Evolutionary conservation across 2,329 filamentous ascomycete species (phyloP).

Genomic region (Podosphaera fusca): DNA sequence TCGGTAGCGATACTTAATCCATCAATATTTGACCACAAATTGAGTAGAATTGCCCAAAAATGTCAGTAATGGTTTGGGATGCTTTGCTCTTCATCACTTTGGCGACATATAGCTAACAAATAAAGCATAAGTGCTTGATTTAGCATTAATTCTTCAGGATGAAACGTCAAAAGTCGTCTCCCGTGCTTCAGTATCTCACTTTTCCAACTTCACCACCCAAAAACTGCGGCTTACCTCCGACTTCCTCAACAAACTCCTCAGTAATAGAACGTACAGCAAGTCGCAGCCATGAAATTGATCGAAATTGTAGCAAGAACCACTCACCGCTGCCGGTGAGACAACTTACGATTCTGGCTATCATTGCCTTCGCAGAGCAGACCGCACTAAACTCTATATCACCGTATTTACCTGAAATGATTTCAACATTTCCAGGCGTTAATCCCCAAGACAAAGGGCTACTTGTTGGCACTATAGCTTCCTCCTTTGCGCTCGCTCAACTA

Average conservation of each 20-base stretch:
- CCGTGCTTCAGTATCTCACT: conserved; percentile 50
- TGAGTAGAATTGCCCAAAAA: too few species aligned
- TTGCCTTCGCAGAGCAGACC: conserved; percentile 84
- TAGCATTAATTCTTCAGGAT: conserved; percentile 2
- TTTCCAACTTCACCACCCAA: conserved; percentile 56
- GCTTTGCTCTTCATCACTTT: too few species aligned
- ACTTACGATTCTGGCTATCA: conserved; percentile 62
- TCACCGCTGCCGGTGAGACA: conserved; percentile 62
- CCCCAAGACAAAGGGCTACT: conserved; percentile 55
- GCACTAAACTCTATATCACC: conserved; percentile 91
- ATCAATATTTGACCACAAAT: too few species aligned
- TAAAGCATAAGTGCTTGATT: too few species aligned
- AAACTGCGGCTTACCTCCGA: conserved; percentile 26
- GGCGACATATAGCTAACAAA: too few species aligned
- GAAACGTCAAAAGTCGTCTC: conserved; percentile 16
- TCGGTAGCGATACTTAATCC: too few species aligned
- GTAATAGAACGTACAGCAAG: conserved; percentile 13
- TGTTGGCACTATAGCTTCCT: conserved; percentile 71
- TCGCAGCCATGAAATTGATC: conserved; percentile 16
- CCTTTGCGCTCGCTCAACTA: conserved; percentile 82
- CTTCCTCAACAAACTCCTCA: conserved; percentile 15
- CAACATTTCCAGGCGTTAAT: conserved; percentile 60
- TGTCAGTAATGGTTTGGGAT: too few species aligned
- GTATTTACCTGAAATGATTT: conserved; percentile 83
- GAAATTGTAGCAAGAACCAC: conserved; percentile 17